Percentiles rank a stretch among this genome's conserved stretches.
These are phyloP conservation scores for Phyllosticta paracitricarpa DNA, from an alignment of 2,329 filamentous ascomycete species.

Conservation along the genomic window DNA sequence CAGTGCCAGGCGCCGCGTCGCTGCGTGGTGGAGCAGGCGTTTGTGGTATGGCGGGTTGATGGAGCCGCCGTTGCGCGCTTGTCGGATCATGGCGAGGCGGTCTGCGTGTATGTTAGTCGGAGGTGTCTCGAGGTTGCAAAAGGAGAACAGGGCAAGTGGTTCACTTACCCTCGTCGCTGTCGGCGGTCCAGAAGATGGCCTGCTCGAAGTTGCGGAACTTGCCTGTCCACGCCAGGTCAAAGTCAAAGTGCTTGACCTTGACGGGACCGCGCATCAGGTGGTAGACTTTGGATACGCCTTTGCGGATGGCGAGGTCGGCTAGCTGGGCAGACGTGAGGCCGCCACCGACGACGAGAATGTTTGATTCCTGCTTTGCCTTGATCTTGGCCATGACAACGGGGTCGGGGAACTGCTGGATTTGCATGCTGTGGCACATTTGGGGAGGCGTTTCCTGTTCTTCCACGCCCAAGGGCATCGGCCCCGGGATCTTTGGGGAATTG, in stretches of 20 bases:
- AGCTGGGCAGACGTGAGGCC: constrained; percentile 70
- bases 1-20: constrained; percentile 43
- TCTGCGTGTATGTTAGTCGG: constrained; percentile 31
- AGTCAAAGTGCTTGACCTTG: constrained; percentile 67
- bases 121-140: background rate
- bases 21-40: constrained; percentile 51
- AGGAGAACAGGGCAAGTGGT: background rate
- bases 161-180: constrained; percentile 48
- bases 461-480: constrained; percentile 25
- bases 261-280: constrained; percentile 54
- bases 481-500: constrained; percentile 44
- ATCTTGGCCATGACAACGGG: constrained; percentile 45
- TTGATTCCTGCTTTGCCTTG: constrained; percentile 40
- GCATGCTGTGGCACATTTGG: constrained; percentile 54
- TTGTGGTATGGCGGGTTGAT: constrained; percentile 60
- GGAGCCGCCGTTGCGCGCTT: constrained; percentile 65
- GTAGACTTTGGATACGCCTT: constrained; percentile 58
- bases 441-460: constrained; percentile 17
- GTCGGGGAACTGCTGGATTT: constrained; percentile 50
- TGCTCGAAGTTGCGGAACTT: constrained; percentile 74
- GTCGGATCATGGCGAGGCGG: constrained; percentile 53
- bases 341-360: constrained; percentile 62
- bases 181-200: constrained; percentile 66
- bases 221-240: constrained; percentile 68
- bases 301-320: constrained; percentile 53